Conservation (phyloP, 2,329 filamentous ascomycete genomes). For the Paracoccidioides brasiliensis region DNA sequence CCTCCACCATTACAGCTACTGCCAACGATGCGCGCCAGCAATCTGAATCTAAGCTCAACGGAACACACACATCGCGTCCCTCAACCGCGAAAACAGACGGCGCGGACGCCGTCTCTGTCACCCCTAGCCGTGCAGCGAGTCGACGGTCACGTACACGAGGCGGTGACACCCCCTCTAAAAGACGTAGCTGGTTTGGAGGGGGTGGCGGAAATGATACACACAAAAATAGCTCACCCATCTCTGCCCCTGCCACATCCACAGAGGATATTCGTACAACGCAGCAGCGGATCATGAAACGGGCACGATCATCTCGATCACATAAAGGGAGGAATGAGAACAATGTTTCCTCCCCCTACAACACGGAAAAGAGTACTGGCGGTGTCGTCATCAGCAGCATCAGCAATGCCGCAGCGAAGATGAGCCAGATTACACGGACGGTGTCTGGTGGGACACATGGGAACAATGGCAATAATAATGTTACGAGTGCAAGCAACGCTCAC, state of each 20-base stretch:
- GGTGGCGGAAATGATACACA: conserved; percentile 12
- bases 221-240: conserved; percentile 2
- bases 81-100: conserved; percentile 13
- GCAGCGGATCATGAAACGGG: conserved; percentile 12
- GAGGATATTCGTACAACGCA: conserved; percentile 14
- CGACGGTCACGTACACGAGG: conserved; percentile 21
- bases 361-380: not conserved
- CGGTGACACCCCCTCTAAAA: conserved; percentile 18
- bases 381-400: not conserved
- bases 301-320: conserved; percentile 1
- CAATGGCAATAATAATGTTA: not conserved
- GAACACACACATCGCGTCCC: conserved; percentile 7
- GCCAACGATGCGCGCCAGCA: conserved; percentile 1
- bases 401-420: not conserved
- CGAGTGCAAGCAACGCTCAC: not conserved
- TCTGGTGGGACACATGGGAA: not conserved
- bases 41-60: conserved; percentile 10
- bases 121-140: conserved; percentile 26
- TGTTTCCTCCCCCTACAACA: not conserved
- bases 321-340: not conserved
- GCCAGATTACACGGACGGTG: not conserved
- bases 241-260: conserved; percentile 7
- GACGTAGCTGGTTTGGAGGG: conserved; percentile 30
- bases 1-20: conserved; percentile 21
- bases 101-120: conserved; percentile 25